Evolutionary conservation across 1,284 basidiomycete species (phyloP).

Genomic region (Bjerkandera adusta): DNA sequence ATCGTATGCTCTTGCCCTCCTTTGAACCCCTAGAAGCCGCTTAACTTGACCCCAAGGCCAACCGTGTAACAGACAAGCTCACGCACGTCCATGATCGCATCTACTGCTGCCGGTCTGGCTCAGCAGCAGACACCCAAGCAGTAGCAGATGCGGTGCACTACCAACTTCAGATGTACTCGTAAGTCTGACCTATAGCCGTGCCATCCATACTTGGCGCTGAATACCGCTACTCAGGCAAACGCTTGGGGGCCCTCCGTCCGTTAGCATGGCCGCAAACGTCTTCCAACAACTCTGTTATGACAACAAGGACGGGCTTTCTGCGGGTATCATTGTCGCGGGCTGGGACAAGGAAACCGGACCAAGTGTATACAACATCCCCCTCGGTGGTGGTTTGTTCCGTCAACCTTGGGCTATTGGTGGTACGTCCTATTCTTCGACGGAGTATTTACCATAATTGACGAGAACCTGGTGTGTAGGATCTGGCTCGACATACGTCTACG

Average conservation of each 20-base stretch:
- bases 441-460: no score
- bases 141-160: conserved; percentile 93
- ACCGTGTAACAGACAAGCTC: conserved; percentile 98
- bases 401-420: conserved; percentile 98
- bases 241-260: conserved; percentile 69
- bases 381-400: conserved; percentile 91
- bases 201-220: background rate
- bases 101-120: conserved; percentile 98
- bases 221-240: conserved; percentile 57
- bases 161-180: conserved; percentile 82
- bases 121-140: conserved; percentile 97
- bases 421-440: conserved; percentile 33
- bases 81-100: conserved; percentile 97
- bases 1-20: conserved; percentile 60
- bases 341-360: conserved; percentile 96
- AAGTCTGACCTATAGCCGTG: conserved; percentile 25
- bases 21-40: no score
- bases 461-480: conserved; percentile 65
- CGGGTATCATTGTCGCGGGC: conserved; percentile 97
- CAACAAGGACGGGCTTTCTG: conserved; percentile 88
- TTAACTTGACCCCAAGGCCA: conserved; percentile 76
- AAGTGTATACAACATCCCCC: conserved; percentile 94
- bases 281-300: conserved; percentile 93
- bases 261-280: conserved; percentile 78
- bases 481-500: conserved; percentile 97